These are phyloP conservation scores for Sporothrix sp. DNA, from an alignment of 2,329 filamentous ascomycete genomes.

Conservation along the genomic window DNA sequence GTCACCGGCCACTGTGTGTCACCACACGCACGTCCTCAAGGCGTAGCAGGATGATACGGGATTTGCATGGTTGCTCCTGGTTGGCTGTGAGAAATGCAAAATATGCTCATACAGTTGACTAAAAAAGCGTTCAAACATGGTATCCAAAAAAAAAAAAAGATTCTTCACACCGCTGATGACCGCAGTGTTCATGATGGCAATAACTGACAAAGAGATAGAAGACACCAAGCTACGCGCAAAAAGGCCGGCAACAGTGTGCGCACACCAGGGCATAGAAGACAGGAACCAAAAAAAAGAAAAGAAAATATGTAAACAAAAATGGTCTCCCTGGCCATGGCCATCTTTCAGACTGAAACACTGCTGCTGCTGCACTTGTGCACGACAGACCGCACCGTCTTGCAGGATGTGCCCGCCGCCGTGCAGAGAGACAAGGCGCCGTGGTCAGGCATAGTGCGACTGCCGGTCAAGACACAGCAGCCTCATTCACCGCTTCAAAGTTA, in stretches of 20 bases:
- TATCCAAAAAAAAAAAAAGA: background rate
- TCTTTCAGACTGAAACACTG: too few species aligned
- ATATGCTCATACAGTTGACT: background rate
- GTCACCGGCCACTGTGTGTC: background rate
- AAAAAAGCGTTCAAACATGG: too few species aligned
- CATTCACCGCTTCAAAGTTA: background rate
- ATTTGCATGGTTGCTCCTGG: too few species aligned
- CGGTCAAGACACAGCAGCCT: too few species aligned
- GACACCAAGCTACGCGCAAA: background rate
- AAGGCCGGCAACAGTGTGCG: background rate
- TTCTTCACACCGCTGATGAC: background rate
- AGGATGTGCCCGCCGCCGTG: background rate
- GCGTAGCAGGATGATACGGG: background rate
- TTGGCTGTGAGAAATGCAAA: too few species aligned
- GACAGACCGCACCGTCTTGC: background rate
- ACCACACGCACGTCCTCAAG: background rate
- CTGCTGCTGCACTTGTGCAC: too few species aligned
- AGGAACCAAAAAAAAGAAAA: background rate
- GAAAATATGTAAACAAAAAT: background rate
- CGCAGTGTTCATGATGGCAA: too few species aligned
- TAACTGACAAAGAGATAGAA: slow-evolving; percentile 3
- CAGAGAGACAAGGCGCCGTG: too few species aligned
- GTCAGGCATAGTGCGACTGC: too few species aligned
- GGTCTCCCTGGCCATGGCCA: too few species aligned
- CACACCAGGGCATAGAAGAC: background rate